phyloP scores from a whole-genome alignment of 2,329 filamentous ascomycete genomes.

The Iodosphaeria phyllophila region DNA sequence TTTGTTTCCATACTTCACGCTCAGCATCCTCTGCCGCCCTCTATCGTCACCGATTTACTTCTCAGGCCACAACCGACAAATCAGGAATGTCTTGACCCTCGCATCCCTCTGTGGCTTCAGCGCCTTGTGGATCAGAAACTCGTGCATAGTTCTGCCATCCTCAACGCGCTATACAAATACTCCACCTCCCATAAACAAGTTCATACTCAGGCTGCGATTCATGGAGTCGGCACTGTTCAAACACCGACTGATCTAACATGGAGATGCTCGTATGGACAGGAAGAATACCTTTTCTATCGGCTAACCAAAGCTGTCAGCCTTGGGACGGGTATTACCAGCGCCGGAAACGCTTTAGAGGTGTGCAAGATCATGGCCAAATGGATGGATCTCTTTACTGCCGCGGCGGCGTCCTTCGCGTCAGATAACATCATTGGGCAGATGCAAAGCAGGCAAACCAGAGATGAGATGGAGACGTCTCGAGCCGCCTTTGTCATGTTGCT shows the following conservation, averaged over 20 bases:
- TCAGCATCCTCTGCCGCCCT: constrained; percentile 30
- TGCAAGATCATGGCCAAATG: constrained; percentile 32
- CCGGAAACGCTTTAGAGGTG: constrained; percentile 29
- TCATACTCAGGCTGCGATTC: constrained; percentile 17
- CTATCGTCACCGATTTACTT: constrained; percentile 36
- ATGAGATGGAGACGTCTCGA: constrained; percentile 41
- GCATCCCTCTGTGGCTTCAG: constrained; percentile 39
- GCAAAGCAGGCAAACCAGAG: constrained; percentile 23
- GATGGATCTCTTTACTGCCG: constrained; percentile 37
- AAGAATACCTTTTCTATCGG: constrained; percentile 86
- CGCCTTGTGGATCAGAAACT: constrained; percentile 29
- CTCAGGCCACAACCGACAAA: constrained; percentile 31
- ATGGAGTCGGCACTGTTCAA: constrained; percentile 5
- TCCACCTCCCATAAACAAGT: constrained; percentile 28
- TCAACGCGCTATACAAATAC: constrained; percentile 36
- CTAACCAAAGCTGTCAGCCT: constrained; percentile 71
- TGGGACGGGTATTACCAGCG: constrained; percentile 25
- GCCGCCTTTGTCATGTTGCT: constrained; percentile 46
- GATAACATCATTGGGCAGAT: constrained; percentile 26
- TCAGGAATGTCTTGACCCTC: constrained; percentile 34
- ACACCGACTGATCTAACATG: constrained; percentile 19
- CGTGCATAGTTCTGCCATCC: constrained; percentile 33
- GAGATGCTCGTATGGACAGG: constrained; percentile 40
- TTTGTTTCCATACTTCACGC: constrained; percentile 29
- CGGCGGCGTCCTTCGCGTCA: constrained; percentile 27